Base-by-base conservation (phyloP, 805 yeast species). In the Blastobotrys terrestris region DNA sequence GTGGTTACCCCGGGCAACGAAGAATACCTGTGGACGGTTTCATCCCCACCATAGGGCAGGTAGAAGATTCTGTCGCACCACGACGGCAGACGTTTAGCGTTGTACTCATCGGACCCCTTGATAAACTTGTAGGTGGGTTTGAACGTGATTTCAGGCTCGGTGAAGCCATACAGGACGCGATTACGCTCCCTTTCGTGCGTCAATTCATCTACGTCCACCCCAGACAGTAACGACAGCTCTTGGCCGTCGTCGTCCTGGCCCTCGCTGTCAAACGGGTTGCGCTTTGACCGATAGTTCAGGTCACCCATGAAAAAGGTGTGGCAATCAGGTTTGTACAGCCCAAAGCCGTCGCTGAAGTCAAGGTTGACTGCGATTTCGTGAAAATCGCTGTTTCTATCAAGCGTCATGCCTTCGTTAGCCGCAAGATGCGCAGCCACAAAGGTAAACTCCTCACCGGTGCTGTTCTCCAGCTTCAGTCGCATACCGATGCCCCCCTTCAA, bases 31-130 rank as follows among this genome's bases (percentile, higher is more conserved):
- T 67, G 58, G 67, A 72, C 50, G 49, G 54, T 39, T 11, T 56
- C 54, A 15, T 55, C 51, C 5, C 64, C 58, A 53, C 67, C 66
- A 20, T 83, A 79, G 1, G 72, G 63, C 52, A 78, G 77, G 61
- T 72, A 87, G 46, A 91, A 65, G 3, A 91, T 78, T 50, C 98
- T 70, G 65, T 91, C 98, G 67, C 97, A 90, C 95, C 96, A 91
- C 4, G 95, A 84, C 0, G 97, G 95, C 1, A 72, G 70, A 52
- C 97, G 73, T 58, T 81, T 83, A 1, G 65, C 43, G 55, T 79
- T 78, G 65, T 79, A 86, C 7, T 69, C 67, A n/a, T 76, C 74
- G 0, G 82, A 73, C 31, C 79, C 77, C 1, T 75, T 54, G 49
- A 67, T 66, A 64, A 73, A 87, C 68, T 91, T 91, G 72, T 85